A percentile compares a stretch with the other conserved stretches of the same genome.
Conservation (phyloP, 805 yeast genomes). For the Suhomyces emberorum region DNA sequence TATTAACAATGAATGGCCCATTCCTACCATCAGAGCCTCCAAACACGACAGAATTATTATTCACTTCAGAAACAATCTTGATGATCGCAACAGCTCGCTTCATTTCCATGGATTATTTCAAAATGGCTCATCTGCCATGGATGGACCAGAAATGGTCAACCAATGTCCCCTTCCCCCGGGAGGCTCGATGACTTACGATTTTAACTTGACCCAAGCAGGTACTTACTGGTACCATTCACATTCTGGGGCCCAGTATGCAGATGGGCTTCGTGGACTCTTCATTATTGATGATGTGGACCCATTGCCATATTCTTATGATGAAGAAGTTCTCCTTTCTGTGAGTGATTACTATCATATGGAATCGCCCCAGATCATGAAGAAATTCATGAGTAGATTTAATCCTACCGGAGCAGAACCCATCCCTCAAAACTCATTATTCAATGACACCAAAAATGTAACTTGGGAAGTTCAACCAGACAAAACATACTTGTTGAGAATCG, state of each 20-base stretch:
- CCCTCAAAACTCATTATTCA: conserved; percentile 63
- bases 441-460: conserved; percentile 58
- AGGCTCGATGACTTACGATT: conserved; percentile 35
- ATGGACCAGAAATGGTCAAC: conserved; percentile 45
- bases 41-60: conserved; percentile 40
- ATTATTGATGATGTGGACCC: conserved; percentile 54
- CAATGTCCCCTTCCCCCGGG: conserved; percentile 47
- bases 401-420: conserved; percentile 87
- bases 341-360: conserved; percentile 64
- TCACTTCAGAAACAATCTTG: conserved; percentile 31
- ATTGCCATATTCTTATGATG: conserved; percentile 58
- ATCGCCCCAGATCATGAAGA: conserved; percentile 42
- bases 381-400: conserved; percentile 60
- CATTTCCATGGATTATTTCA: conserved; percentile 48
- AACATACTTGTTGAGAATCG: conserved; percentile 62
- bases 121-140: conserved; percentile 37
- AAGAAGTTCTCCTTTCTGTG: conserved; percentile 54
- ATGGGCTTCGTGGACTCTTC: conserved; percentile 70
- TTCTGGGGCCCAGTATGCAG: conserved; percentile 72
- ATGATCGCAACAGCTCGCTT: conserved; percentile 35
- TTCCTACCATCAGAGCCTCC: conserved; percentile 38
- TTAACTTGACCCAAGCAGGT: conserved; percentile 35
- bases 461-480: conserved; percentile 55
- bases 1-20: conserved; percentile 50
- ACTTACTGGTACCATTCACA: conserved; percentile 76